These are phyloP conservation scores for Elaeis guineensis DNA, from an alignment of 176 grass and related monocot species.

Conservation along the genomic window DNA sequence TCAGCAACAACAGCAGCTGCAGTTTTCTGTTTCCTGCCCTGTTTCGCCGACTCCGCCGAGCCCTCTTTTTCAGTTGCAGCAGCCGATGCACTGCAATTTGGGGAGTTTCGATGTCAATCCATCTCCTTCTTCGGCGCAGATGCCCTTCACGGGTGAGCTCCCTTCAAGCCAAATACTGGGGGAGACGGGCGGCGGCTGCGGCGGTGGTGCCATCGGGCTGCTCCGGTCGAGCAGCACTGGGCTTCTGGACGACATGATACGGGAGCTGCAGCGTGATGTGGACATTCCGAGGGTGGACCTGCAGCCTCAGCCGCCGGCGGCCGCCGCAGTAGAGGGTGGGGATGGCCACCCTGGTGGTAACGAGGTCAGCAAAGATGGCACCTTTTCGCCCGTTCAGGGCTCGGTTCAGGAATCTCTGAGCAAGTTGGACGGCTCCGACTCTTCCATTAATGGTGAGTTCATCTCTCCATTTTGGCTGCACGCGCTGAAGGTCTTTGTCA, in stretches of 20 bases:
- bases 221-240: background rate
- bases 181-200: conserved; percentile 1
- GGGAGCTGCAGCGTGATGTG: conserved; percentile 37
- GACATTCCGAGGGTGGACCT: conserved; percentile 9
- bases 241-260: conserved; percentile 43
- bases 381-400: no score
- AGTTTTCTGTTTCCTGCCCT: conserved; percentile 1
- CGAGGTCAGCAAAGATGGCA: no score
- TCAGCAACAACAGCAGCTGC: no score
- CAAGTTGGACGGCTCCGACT: no score
- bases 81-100: conserved; percentile 18
- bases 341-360: background rate
- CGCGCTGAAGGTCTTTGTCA: no score
- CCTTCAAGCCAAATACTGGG: conserved; percentile 61
- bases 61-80: background rate
- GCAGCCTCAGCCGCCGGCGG: background rate
- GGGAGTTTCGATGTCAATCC: conserved; percentile 19
- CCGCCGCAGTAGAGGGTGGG: background rate
- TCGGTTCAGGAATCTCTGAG: no score
- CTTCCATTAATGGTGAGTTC: no score
- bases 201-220: no score
- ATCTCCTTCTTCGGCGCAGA: conserved; percentile 8
- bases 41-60: conserved; percentile 28
- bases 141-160: conserved; percentile 33
- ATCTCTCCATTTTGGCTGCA: no score